Evolutionary conservation across 495 filamentous ascomycete genomes (phyloP).

Genomic region (Talaromyces adpressus): DNA sequence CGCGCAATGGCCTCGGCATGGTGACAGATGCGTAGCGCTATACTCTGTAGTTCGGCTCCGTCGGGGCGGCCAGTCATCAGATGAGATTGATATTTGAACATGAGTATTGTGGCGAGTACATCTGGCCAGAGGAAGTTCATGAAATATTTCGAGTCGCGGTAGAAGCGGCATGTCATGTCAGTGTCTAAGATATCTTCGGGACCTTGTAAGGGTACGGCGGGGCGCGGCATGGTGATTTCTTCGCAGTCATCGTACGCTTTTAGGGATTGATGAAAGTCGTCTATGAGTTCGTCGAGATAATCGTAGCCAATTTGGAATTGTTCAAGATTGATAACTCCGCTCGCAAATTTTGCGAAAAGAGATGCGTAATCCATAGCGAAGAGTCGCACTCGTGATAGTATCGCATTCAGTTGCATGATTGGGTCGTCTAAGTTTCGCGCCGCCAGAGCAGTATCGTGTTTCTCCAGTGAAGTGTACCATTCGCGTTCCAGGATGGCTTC

Average conservation of each 20-base stretch:
- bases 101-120: constrained; percentile 68
- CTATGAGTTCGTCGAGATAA: constrained; percentile 44
- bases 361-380: constrained; percentile 75
- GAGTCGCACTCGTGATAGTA: constrained; percentile 59
- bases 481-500: constrained; percentile 66
- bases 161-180: constrained; percentile 59
- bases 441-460: constrained; percentile 54
- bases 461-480: constrained; percentile 66
- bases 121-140: constrained; percentile 71
- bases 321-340: constrained; percentile 55
- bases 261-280: constrained; percentile 49
- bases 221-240: constrained; percentile 45
- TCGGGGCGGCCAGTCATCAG: constrained; percentile 43
- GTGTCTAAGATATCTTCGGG: constrained; percentile 64
- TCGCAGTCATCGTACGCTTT: constrained; percentile 52
- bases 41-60: constrained; percentile 43
- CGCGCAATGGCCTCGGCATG: constrained; percentile 69
- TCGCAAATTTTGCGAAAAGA: constrained; percentile 60
- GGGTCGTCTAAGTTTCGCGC: constrained; percentile 56
- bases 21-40: constrained; percentile 65
- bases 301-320: constrained; percentile 59
- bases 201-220: constrained; percentile 24
- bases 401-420: constrained; percentile 56
- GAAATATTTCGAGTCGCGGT: constrained; percentile 60
- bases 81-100: constrained; percentile 70